These are phyloP conservation scores for Cochlearia excelsa DNA, from an alignment of 345 rosid species.

Conservation along the genomic window DNA sequence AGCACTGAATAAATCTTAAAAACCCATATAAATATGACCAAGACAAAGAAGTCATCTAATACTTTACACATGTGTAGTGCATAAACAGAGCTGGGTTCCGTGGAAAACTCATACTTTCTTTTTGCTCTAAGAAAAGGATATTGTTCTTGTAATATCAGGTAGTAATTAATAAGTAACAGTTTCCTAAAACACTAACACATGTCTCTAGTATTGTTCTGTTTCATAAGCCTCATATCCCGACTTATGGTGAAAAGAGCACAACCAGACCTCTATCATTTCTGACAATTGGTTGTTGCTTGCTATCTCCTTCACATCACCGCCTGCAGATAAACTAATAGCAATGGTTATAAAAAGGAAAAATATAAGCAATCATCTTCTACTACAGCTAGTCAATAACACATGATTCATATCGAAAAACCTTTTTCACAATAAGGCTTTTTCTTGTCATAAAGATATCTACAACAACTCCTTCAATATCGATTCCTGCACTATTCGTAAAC, in stretches of 20 bases:
- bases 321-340: constrained; percentile 65
- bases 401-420: constrained; percentile 51
- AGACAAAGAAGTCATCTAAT: neutral
- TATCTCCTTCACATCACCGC: constrained; percentile 92
- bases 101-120: neutral
- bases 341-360: constrained; percentile 26
- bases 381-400: constrained; percentile 12
- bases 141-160: constrained; percentile 3
- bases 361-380: constrained; percentile 4
- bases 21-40: neutral
- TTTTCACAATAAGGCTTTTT: constrained; percentile 67
- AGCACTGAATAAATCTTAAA: neutral
- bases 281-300: constrained; percentile 58
- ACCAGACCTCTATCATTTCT: constrained; percentile 86
- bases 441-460: constrained; percentile 68
- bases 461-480: constrained; percentile 90
- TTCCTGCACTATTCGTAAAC: constrained; percentile 58
- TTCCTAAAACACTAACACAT: neutral
- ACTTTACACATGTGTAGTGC: neutral
- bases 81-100: neutral
- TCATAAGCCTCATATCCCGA: neutral
- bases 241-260: constrained; percentile 28
- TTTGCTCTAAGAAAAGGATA: neutral
- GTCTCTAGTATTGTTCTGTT: constrained; percentile 4
- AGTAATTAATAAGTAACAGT: neutral